Evolutionary conservation across 2,329 filamentous ascomycete species (phyloP).

Genomic region (Fusarium duplospermum): DNA sequence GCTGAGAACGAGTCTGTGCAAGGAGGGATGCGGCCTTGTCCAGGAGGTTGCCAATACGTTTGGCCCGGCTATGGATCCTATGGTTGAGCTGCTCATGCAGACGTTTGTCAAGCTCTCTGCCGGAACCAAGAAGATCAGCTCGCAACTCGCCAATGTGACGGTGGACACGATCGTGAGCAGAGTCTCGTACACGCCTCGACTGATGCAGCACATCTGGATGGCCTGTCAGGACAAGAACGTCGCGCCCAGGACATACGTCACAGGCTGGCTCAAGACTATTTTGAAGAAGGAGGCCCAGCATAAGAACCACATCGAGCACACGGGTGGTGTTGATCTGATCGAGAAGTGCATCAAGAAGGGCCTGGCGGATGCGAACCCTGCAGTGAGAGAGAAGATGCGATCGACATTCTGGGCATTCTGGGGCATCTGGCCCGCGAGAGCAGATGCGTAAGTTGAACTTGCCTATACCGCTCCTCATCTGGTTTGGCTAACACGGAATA

Average conservation of each 20-base stretch:
- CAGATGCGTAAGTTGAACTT: constrained; percentile 71
- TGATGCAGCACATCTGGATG: constrained; percentile 86
- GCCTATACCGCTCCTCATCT: neutral
- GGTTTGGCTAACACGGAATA: constrained; percentile 50
- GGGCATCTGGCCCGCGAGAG: constrained; percentile 79
- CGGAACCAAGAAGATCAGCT: constrained; percentile 91
- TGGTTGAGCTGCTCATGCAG: constrained; percentile 92
- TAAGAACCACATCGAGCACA: constrained; percentile 85
- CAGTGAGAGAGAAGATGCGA: constrained; percentile 87
- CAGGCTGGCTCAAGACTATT: constrained; percentile 86
- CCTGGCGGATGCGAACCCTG: constrained; percentile 88
- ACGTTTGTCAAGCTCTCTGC: constrained; percentile 89
- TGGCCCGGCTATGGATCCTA: constrained; percentile 83
- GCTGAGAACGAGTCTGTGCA: constrained; percentile 88
- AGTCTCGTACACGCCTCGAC: constrained; percentile 80
- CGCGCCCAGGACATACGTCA: constrained; percentile 81
- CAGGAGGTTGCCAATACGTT: constrained; percentile 85
- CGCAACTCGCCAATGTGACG: constrained; percentile 82
- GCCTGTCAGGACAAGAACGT: constrained; percentile 95
- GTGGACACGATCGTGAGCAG: constrained; percentile 85
- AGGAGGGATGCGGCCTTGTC: constrained; percentile 84
- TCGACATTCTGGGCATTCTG: constrained; percentile 88
- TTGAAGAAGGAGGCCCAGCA: constrained; percentile 81
- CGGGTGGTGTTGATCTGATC: constrained; percentile 82
- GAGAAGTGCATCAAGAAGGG: constrained; percentile 92